Evolutionary conservation across 2,329 filamentous ascomycete genomes (phyloP).

Genomic region (Paracoccidioides lutzii): DNA sequence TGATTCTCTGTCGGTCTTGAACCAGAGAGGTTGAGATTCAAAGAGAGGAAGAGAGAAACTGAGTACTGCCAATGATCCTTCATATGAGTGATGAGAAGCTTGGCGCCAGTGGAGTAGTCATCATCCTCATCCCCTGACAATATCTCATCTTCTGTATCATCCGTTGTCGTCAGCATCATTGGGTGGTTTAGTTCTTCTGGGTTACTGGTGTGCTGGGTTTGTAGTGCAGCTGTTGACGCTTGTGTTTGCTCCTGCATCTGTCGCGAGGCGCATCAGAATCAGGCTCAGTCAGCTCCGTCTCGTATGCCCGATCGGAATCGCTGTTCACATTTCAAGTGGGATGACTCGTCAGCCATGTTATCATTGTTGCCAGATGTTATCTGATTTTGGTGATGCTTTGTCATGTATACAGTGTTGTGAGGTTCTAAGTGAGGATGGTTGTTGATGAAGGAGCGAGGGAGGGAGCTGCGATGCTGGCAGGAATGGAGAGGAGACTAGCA

Average conservation of each 20-base stretch:
- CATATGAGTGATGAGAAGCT: too few relatives aligned
- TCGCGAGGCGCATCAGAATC: background rate
- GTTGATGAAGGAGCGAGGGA: too few relatives aligned
- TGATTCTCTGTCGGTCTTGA: too few relatives aligned
- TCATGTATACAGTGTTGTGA: too few relatives aligned
- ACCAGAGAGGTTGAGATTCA: too few relatives aligned
- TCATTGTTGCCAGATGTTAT: background rate
- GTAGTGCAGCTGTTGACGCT: slow-evolving; percentile 1
- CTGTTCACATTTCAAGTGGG: background rate
- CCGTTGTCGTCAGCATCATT: background rate
- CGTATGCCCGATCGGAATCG: background rate
- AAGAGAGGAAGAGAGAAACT: too few relatives aligned
- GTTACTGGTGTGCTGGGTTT: background rate
- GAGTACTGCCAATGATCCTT: too few relatives aligned
- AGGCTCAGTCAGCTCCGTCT: background rate
- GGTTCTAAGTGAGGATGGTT: too few relatives aligned
- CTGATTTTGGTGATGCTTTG: too few relatives aligned
- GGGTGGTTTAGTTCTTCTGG: background rate
- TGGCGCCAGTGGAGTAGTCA: too few relatives aligned
- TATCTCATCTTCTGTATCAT: slow-evolving; percentile 1
- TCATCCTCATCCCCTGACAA: background rate
- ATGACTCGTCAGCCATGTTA: background rate
- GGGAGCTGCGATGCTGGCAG: too few relatives aligned
- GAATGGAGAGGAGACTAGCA: too few relatives aligned
- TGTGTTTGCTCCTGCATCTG: background rate